Evolutionary conservation across 2,329 filamentous ascomycete genomes (phyloP).

Genomic region (Calonectria pauciramosa): DNA sequence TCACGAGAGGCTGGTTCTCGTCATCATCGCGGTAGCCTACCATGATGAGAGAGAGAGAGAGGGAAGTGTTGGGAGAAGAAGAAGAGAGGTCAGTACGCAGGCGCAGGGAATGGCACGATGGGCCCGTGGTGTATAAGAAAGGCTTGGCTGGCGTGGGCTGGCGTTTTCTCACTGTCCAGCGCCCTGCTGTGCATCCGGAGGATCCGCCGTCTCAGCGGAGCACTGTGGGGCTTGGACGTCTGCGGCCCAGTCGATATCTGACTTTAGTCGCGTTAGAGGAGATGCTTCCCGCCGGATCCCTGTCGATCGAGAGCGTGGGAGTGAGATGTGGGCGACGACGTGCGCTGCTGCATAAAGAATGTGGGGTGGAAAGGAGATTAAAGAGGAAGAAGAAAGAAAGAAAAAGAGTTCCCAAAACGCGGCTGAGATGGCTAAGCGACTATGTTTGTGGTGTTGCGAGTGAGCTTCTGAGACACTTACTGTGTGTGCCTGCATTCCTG

Average conservation of each 20-base stretch:
- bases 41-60: constrained; percentile 43
- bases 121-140: constrained; percentile 20
- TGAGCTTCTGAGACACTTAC: constrained; percentile 6
- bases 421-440: background rate
- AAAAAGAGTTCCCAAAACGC: background rate
- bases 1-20: constrained; percentile 57
- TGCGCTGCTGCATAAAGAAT: background rate
- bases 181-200: constrained; percentile 20
- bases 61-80: background rate
- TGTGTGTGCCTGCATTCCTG: background rate
- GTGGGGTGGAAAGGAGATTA: background rate
- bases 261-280: constrained; percentile 9
- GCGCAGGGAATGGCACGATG: background rate
- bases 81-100: background rate
- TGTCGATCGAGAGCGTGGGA: background rate
- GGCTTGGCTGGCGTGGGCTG: constrained; percentile 28
- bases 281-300: background rate
- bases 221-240: background rate
- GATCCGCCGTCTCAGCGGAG: constrained; percentile 23
- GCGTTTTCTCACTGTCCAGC: background rate
- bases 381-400: background rate
- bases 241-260: constrained; percentile 8
- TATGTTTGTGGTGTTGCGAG: background rate
- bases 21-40: constrained; percentile 46
- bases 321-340: background rate